phyloP scores from a whole-genome alignment of 2,329 filamentous ascomycete genomes.

The Aspergillus sp. region DNA sequence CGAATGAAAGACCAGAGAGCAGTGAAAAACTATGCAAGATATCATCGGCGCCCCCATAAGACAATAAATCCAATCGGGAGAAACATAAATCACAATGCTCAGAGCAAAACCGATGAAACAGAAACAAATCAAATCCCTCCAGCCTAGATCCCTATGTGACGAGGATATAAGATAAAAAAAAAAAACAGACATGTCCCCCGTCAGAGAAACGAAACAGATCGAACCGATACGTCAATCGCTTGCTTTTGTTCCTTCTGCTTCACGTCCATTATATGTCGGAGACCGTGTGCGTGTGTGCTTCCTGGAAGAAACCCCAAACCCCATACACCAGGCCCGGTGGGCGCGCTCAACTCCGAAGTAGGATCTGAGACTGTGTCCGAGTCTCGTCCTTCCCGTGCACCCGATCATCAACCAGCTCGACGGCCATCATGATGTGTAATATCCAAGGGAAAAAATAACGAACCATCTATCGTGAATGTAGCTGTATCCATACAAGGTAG shows the following conservation, averaged over 20 bases:
- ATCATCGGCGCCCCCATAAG: slow-evolving; percentile 1
- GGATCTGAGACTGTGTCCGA: slow-evolving; percentile 4
- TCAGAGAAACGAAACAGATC: neutral
- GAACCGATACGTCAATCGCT: neutral
- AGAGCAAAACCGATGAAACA: slow-evolving; percentile 1
- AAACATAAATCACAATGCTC: slow-evolving; percentile 1
- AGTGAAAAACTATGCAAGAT: neutral
- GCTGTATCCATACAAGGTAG: slow-evolving; percentile 17
- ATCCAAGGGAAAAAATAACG: slow-evolving; percentile 15
- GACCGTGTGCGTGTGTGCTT: neutral
- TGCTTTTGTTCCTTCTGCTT: slow-evolving; percentile 4
- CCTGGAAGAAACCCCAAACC: neutral
- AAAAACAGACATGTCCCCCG: slow-evolving; percentile 1
- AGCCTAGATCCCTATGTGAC: neutral
- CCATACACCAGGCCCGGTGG: neutral
- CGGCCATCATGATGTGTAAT: slow-evolving; percentile 14
- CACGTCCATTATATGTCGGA: neutral
- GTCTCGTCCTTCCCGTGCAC: slow-evolving; percentile 8
- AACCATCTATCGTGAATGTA: slow-evolving; percentile 16
- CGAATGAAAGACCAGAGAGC: neutral
- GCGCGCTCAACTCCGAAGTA: neutral
- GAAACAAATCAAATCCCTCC: slow-evolving; percentile 4
- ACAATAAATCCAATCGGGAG: neutral
- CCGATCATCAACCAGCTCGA: slow-evolving; percentile 6
- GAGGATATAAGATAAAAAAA: neutral